phyloP scores from a whole-genome alignment of 208 protist species.

The Acanthamoeba lenticulata region DNA sequence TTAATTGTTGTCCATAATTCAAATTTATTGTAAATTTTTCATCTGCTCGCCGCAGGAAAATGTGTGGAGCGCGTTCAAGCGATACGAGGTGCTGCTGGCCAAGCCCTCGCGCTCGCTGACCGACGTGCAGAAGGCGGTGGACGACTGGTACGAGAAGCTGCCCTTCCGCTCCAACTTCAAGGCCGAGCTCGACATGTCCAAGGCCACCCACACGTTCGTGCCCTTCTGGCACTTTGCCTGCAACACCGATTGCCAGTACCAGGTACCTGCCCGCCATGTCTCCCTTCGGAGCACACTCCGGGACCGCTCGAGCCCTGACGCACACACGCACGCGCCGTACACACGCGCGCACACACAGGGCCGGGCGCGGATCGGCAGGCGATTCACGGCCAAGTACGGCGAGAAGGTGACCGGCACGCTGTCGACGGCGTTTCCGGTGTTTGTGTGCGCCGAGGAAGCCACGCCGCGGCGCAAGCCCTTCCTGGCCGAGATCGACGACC shows the following conservation, averaged over 20 bases:
- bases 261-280: neutral
- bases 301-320: neutral
- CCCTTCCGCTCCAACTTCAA: constrained; percentile 1
- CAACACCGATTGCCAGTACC: neutral
- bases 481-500: neutral
- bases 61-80: neutral
- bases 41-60: neutral
- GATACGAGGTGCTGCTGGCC: neutral
- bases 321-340: neutral
- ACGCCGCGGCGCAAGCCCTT: neutral
- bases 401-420: neutral
- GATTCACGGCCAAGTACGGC: constrained; percentile 24
- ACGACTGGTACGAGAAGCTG: constrained; percentile 31
- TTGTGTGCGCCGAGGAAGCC: neutral
- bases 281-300: neutral
- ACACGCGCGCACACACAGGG: neutral
- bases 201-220: neutral
- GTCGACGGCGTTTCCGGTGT: neutral
- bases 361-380: constrained; percentile 2
- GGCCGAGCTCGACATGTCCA: constrained; percentile 19
- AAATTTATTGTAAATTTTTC: neutral
- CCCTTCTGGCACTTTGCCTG: constrained; percentile 49
- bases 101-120: neutral
- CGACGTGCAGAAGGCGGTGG: constrained; percentile 23
- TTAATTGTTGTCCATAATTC: no score